Percentiles rank a stretch among this genome's conserved stretches.
Evolutionary conservation across 768 basidiomycete species (phyloP).

Genomic region (Panellus pusillus): DNA sequence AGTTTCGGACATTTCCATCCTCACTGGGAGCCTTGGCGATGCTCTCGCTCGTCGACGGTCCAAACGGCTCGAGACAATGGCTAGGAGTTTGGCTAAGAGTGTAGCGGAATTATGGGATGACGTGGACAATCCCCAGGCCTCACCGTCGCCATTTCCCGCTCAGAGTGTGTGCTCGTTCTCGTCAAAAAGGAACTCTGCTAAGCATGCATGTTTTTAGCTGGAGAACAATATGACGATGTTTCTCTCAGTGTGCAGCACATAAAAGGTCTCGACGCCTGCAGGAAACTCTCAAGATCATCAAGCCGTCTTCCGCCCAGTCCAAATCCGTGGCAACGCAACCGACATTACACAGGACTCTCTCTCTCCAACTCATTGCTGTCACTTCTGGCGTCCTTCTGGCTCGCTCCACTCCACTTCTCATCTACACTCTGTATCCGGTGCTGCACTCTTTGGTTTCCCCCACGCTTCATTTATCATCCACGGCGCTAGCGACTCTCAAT

Average conservation of each 20-base stretch:
- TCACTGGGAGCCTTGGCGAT: conserved; percentile 27
- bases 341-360: conserved; percentile 66
- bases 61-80: conserved; percentile 62
- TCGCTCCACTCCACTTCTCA: conserved; percentile 70
- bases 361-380: conserved; percentile 74
- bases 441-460: conserved; percentile 84
- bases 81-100: conserved; percentile 59
- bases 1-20: conserved; percentile 49
- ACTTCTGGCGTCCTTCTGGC: conserved; percentile 70
- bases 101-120: conserved; percentile 75
- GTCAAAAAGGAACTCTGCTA: conserved; percentile 14
- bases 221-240: conserved; percentile 33
- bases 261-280: conserved; percentile 67
- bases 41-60: conserved; percentile 33
- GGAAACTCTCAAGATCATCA: conserved; percentile 54
- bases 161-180: too few species aligned
- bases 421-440: conserved; percentile 81
- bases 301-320: conserved; percentile 30
- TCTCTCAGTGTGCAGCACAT: conserved; percentile 56
- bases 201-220: conserved; percentile 21
- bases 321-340: conserved; percentile 44
- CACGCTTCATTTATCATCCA: conserved; percentile 61
- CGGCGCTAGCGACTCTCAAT: conserved; percentile 73
- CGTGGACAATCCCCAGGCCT: conserved; percentile 25
- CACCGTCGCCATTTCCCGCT: too few species aligned